Conservation (phyloP, 768 basidiomycete genomes). For the Termitomyces sp. region DNA sequence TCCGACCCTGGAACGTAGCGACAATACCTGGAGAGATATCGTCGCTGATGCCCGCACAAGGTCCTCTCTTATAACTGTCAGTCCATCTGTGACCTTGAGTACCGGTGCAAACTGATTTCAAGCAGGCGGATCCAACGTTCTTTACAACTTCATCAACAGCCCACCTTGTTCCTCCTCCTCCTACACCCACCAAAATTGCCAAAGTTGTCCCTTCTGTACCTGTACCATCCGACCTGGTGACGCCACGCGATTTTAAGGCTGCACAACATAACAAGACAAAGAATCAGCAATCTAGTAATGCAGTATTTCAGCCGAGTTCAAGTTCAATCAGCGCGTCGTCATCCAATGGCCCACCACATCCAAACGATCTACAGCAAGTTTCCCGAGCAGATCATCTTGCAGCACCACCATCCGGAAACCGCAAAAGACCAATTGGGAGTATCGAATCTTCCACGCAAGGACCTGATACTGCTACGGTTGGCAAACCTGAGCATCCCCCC, state of each 20-base stretch:
- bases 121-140: constrained; percentile 21
- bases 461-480: neutral
- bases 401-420: neutral
- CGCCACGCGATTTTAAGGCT: constrained; percentile 14
- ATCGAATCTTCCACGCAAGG: neutral
- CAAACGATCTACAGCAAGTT: neutral
- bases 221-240: constrained; percentile 14
- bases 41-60: constrained; percentile 70
- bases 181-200: constrained; percentile 16
- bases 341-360: neutral
- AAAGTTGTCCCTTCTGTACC: constrained; percentile 6
- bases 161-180: constrained; percentile 4
- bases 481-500: constrained; percentile 14
- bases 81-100: neutral
- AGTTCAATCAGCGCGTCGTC: neutral
- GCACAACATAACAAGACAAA: constrained; percentile 2
- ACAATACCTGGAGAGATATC: constrained; percentile 73
- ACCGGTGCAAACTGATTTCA: neutral
- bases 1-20: constrained; percentile 82
- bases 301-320: neutral
- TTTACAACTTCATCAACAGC: constrained; percentile 15
- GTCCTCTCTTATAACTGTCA: constrained; percentile 57
- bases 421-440: constrained; percentile 5
- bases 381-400: neutral
- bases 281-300: neutral